Evolutionary conservation across 331 rosid genomes (phyloP), one percentile per base, ranked within the genome.

Genomic region (Malus hybrid): DNA sequence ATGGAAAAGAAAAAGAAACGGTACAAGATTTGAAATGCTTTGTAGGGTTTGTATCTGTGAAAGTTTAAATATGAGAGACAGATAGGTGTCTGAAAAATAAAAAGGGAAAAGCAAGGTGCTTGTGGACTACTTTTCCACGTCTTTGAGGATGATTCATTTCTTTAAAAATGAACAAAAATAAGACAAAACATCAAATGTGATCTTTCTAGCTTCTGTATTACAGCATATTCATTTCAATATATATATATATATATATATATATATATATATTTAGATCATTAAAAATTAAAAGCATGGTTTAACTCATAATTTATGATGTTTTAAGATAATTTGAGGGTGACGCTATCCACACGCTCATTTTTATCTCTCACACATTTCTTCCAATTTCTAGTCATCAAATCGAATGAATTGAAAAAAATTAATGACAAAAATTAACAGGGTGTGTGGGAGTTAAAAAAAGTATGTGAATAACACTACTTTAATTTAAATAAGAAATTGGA

Each of bases 61-160:
- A 69, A 65, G 67, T 79, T 86, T 77, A 85, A 71, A 73, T 75
- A 71, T 68, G 76, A 54, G 80, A 63, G 11, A 52, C 10, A 28
- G 42, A 71, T 16, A 24, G 76, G 55, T 70, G 55, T 16, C 76
- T 71, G 72, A 77, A 75, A 75, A 72, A 79, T 76, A 75, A 83
- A 83, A 82, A 83, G 84, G 71, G 73, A 68, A 83, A 83, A 87
- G 85, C 14, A 73, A 71, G 81, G 79, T 82, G 88, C 39, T 60
- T 73, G 87, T 77, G 74, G 59, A 83, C 61, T 85, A 74, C 88
- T 86, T 86, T 85, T 76, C 36, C 31, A 76, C 19, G 73, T 70
- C 78, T 59, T 83, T 80, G 65, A 66, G 39, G 70, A 44, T 36
- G 42, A 67, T 7, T 57, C 34, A 68, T 28, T 14, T 6, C 60